These are phyloP conservation scores for Cyclotella kingstonii DNA, from an alignment of 108 stramenopile genomes.

Conservation along the genomic window DNA sequence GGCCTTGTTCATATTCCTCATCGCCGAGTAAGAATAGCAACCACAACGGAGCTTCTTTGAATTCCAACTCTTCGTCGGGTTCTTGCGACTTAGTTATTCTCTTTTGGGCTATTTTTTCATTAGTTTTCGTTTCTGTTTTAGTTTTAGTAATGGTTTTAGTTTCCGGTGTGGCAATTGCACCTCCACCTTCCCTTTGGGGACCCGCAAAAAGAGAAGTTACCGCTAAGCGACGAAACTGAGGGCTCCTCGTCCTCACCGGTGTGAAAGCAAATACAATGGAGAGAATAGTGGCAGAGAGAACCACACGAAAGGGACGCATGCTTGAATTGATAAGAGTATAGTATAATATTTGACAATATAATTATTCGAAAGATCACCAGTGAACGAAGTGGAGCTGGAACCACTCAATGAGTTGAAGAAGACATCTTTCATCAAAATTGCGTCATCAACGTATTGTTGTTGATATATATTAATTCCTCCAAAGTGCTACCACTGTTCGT, in stretches of 20 bases:
- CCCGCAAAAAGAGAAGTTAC: neutral
- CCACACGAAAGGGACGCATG: constrained; percentile 27
- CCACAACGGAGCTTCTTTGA: constrained; percentile 91
- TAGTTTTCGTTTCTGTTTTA: constrained; percentile 48
- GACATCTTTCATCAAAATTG: no score
- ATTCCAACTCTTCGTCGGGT: constrained; percentile 57
- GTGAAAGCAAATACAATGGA: constrained; percentile 27
- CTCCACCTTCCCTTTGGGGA: constrained; percentile 55
- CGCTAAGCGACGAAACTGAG: constrained; percentile 12
- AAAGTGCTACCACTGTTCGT: no score
- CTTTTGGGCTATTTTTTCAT: constrained; percentile 40
- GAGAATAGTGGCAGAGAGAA: constrained; percentile 16
- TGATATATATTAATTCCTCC: no score
- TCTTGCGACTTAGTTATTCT: constrained; percentile 55
- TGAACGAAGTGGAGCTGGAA: no score
- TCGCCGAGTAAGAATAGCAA: constrained; percentile 85
- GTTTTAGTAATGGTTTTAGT: constrained; percentile 49
- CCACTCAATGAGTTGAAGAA: no score
- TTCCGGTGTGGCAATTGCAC: constrained; percentile 74
- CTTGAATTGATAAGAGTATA: no score
- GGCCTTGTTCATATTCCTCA: constrained; percentile 80
- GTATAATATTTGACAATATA: no score
- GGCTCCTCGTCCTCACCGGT: constrained; percentile 6
- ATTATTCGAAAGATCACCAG: no score
- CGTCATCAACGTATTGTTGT: no score